These are phyloP conservation scores for Entomortierella lignicola DNA, from an alignment of 192 early-diverging fungal genomes.

Conservation along the genomic window DNA sequence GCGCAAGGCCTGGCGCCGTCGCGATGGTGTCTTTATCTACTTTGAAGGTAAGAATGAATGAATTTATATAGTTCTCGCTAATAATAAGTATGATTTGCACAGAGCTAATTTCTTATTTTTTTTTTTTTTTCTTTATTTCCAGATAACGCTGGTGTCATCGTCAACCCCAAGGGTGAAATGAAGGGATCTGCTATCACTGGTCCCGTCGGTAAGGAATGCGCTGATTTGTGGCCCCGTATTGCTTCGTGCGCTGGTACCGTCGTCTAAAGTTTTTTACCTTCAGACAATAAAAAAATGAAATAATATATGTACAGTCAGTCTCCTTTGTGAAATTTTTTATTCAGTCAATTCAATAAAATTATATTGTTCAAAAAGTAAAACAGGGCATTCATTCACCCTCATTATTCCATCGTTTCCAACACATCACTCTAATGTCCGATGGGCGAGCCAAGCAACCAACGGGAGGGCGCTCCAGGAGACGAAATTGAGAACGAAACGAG, in stretches of 20 bases:
- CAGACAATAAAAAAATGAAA: slow-evolving; percentile 4
- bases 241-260: slow-evolving; percentile 44
- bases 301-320: not conserved
- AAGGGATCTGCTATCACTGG: slow-evolving; percentile 99
- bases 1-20: slow-evolving; percentile 98
- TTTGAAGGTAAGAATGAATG: slow-evolving; percentile 76
- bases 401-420: no score
- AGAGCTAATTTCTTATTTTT: not conserved
- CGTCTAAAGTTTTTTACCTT: slow-evolving; percentile 16
- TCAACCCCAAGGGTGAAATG: slow-evolving; percentile 99
- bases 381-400: no score
- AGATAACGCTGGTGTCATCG: slow-evolving; percentile 99
- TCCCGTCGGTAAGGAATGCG: slow-evolving; percentile 99
- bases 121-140: slow-evolving; percentile 19
- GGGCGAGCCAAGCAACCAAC: no score
- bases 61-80: no score
- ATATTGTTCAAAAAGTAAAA: no score
- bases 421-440: no score
- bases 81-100: no score
- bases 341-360: no score
- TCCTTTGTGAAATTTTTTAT: no score
- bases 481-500: no score
- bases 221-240: slow-evolving; percentile 99
- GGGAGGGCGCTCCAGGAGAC: no score
- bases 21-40: slow-evolving; percentile 99